Base-by-base conservation (phyloP, 2,329 filamentous ascomycete genomes). In the Exophiala mesophila region DNA sequence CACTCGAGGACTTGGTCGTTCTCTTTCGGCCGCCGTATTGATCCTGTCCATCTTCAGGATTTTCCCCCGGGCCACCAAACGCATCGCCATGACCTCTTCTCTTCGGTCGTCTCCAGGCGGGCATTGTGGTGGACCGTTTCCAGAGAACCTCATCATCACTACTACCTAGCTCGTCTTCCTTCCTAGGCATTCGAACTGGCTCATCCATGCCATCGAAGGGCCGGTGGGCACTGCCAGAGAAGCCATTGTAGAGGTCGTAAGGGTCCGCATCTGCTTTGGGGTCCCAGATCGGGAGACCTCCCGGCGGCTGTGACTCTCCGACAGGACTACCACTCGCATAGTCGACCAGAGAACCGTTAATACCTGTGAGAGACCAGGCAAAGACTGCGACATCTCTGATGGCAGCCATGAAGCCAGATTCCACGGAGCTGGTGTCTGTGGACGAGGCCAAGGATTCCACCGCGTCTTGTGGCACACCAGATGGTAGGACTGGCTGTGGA, bases 301-400 rank as follows among this genome's bases (percentile, higher is more conserved):
- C 73, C 1, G 70, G 67, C 1, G 83, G 82, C 45, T 78, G 69
- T 20, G 80, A 73, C 47, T 83, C 78, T n/a, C 77, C 82, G 15
- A 63, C 66, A 1, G 84, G 80, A 19, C 67, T 70, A 2, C 85
- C 83, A 3, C 69, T 71, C 33, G 77, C 71, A 55, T 82, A 83
- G 3, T 76, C 71, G 12, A 80, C 78, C 40, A 90, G 65, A 29
- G 78, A 82, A 10, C 83, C 83, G 60, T 92, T 90, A 67, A 89
- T 89, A 16, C 85, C 85, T 17, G 81, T 78, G 8, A 90, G 66
- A 2, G 82, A 83, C 86, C 86, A 94, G 7, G 86, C 86, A 59
- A 94, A 92, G n/a, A 92, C 83, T 1, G 85, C 86, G 35, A 89
- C 83, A 40, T 92, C 86, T 43, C 84, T 80, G 52, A 94, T 94